Conservation (phyloP, 2,329 filamentous ascomycete genomes). For the Penicillium vulpinum region DNA sequence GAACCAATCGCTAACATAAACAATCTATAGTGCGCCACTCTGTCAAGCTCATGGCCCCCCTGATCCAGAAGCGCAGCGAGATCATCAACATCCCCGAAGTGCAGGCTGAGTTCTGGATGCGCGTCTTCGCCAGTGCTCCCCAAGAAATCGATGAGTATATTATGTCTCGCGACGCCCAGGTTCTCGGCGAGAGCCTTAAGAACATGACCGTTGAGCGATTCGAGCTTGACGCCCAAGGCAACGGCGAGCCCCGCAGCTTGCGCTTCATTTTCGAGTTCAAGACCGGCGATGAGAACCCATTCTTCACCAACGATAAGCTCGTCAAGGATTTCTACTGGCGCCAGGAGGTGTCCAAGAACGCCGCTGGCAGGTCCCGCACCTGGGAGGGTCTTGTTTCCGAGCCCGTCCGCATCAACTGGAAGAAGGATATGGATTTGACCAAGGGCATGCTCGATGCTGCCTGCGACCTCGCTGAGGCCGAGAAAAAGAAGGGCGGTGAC, state of each 20-base stretch:
- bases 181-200: conserved; percentile 69
- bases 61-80: conserved; percentile 74
- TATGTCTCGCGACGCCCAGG: conserved; percentile 69
- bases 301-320: conserved; percentile 73
- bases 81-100: conserved; percentile 65
- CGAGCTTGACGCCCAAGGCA: conserved; percentile 62
- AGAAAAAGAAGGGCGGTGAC: conserved; percentile 51
- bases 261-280: conserved; percentile 75
- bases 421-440: conserved; percentile 80
- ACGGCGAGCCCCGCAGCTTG: conserved; percentile 78
- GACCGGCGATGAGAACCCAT: conserved; percentile 64
- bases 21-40: conserved; percentile 66
- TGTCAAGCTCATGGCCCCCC: conserved; percentile 64
- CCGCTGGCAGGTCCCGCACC: conserved; percentile 51
- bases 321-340: conserved; percentile 94
- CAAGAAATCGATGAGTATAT: conserved; percentile 86
- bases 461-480: conserved; percentile 66
- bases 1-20: not conserved
- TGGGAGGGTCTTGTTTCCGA: conserved; percentile 81
- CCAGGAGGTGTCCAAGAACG: conserved; percentile 51
- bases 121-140: conserved; percentile 85
- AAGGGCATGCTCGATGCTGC: conserved; percentile 75
- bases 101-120: conserved; percentile 78
- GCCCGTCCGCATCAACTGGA: conserved; percentile 86
- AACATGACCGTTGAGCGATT: conserved; percentile 75